These are phyloP conservation scores for Nothopassalora personata DNA, from an alignment of 2,329 filamentous ascomycete genomes.

Conservation along the genomic window DNA sequence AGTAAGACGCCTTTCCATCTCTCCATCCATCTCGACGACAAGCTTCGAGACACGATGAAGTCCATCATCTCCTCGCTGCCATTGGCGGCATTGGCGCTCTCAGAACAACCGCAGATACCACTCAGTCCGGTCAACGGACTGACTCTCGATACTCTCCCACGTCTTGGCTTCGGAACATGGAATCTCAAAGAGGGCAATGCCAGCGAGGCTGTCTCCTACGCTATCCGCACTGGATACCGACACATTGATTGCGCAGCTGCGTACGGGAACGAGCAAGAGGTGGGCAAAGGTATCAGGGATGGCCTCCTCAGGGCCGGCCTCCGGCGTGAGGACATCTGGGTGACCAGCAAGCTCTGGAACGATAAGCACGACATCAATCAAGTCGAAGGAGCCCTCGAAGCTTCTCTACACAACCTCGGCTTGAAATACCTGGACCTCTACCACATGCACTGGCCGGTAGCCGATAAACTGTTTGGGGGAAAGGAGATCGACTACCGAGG, in stretches of 20 bases:
- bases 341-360: slow-evolving; percentile 39
- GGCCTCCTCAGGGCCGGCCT: slow-evolving; percentile 32
- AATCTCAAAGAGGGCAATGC: slow-evolving; percentile 34
- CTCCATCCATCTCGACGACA: neutral
- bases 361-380: slow-evolving; percentile 30
- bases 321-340: slow-evolving; percentile 34
- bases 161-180: slow-evolving; percentile 38
- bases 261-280: slow-evolving; percentile 42
- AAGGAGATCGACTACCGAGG: slow-evolving; percentile 25
- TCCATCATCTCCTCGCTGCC: slow-evolving; percentile 14
- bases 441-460: slow-evolving; percentile 43
- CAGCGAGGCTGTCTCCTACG: slow-evolving; percentile 34
- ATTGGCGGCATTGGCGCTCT: slow-evolving; percentile 20
- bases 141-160: slow-evolving; percentile 29
- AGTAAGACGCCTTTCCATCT: neutral
- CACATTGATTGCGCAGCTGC: slow-evolving; percentile 47
- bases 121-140: slow-evolving; percentile 18
- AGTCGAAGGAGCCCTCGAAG: slow-evolving; percentile 31
- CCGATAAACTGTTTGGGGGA: slow-evolving; percentile 14
- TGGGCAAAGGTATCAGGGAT: slow-evolving; percentile 39
- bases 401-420: slow-evolving; percentile 37
- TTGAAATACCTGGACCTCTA: slow-evolving; percentile 42
- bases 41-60: slow-evolving; percentile 12
- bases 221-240: slow-evolving; percentile 47
- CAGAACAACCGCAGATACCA: slow-evolving; percentile 20